Percentiles rank a stretch among this genome's conserved stretches.
These are phyloP conservation scores for Alternaria sp. DNA, from an alignment of 2,329 filamentous ascomycete genomes.

Conservation along the genomic window DNA sequence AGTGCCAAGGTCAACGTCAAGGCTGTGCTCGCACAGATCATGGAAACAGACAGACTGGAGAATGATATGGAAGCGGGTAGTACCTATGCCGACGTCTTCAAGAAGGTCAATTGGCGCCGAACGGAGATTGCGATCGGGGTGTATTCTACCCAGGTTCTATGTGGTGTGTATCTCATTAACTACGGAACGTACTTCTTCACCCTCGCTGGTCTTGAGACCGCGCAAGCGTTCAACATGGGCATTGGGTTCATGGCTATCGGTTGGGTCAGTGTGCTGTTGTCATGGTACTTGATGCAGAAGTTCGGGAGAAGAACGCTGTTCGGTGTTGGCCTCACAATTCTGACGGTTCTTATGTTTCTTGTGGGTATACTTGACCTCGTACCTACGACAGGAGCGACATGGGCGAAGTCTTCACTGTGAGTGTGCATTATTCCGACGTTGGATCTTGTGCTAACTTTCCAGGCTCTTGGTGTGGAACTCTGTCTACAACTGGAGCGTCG, in stretches of 20 bases:
- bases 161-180: conserved; percentile 51
- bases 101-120: conserved; percentile 47
- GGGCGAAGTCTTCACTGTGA: background rate
- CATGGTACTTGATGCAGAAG: background rate
- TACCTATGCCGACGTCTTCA: background rate
- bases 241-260: background rate
- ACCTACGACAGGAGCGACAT: background rate
- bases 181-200: conserved; percentile 27
- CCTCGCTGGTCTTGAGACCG: background rate
- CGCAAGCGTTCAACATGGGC: background rate
- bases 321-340: background rate
- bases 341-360: background rate
- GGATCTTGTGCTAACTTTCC: background rate
- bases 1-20: background rate
- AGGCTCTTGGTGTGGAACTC: background rate
- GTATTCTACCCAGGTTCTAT: conserved; percentile 53
- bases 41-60: background rate
- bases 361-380: background rate
- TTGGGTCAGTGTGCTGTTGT: background rate
- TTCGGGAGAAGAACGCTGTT: background rate
- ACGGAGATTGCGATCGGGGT: conserved; percentile 68
- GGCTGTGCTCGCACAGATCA: background rate
- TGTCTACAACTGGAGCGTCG: background rate
- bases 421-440: background rate
- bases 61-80: background rate